phyloP scores from a whole-genome alignment of 2,329 filamentous ascomycete genomes.

The Moelleriella libera region DNA sequence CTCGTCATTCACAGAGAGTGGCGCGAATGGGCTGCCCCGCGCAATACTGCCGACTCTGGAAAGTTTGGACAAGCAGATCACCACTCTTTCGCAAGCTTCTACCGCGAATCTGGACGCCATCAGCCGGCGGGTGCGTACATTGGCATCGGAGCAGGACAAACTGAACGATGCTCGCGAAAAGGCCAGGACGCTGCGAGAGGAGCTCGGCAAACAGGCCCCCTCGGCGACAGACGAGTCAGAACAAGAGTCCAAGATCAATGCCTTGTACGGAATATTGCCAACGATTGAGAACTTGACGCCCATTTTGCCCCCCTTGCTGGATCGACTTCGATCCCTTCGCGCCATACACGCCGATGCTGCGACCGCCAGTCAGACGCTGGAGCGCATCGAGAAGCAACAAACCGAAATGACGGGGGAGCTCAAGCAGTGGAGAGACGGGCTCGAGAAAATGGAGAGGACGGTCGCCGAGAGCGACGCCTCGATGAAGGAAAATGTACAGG shows the following conservation, averaged over 20 bases:
- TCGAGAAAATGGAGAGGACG: constrained; percentile 64
- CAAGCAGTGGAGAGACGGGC: constrained; percentile 68
- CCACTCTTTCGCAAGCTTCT: constrained; percentile 57
- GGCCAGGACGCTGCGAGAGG: constrained; percentile 47
- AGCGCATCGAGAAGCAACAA: constrained; percentile 66
- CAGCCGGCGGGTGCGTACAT: constrained; percentile 52
- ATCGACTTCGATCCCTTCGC: constrained; percentile 70
- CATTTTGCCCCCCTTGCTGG: constrained; percentile 70
- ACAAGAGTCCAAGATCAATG: constrained; percentile 76
- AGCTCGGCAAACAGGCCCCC: constrained; percentile 32
- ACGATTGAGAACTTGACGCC: constrained; percentile 81
- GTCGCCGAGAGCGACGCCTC: constrained; percentile 55
- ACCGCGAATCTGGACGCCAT: constrained; percentile 61
- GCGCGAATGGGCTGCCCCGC: constrained; percentile 38
- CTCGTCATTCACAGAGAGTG: constrained; percentile 48
- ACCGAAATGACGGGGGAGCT: constrained; percentile 73
- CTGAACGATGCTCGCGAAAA: constrained; percentile 51
- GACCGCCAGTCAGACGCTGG: constrained; percentile 62
- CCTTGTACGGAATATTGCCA: constrained; percentile 75
- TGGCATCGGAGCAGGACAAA: constrained; percentile 59
- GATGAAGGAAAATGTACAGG: constrained; percentile 66
- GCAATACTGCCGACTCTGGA: constrained; percentile 76
- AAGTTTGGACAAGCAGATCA: constrained; percentile 66
- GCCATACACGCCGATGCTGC: constrained; percentile 81
- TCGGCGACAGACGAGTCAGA: constrained; percentile 42